Base-by-base conservation (phyloP, 768 basidiomycete genomes). In the Lentinula guzmanii region DNA sequence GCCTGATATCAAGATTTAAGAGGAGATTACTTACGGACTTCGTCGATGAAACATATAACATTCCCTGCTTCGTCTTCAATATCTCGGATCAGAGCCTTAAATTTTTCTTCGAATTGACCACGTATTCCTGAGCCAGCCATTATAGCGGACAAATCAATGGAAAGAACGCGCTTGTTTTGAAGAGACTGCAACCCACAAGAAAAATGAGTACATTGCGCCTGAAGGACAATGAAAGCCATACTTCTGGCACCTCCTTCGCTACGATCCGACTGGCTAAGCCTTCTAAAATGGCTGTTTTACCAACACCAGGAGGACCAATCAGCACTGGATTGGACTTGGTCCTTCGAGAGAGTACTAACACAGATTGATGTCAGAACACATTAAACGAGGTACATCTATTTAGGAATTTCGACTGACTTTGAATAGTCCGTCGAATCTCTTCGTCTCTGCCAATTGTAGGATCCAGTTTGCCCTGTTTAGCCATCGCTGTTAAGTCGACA, bases 321-420 rank as follows among this genome's bases (percentile, higher is more conserved):
- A 86, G 90, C 65, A 95, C 92, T 4, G 93, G 94, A 67, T 96
- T 95, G 7, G 90, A 92, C 72, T 97, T 97, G 2, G 94, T 96
- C 67, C 95, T 74, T 46, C 93, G 79, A 28, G 91, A 94, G 8
- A 95, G 77, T 67, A 95, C 91, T 92, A 61, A 2, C 1, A 31
- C 33, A 43, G 7, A 2, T 21, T 39, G 65, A 4, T 62, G 31
- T 42, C 10, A 33, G 34, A 18, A 51, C 43, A 41, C 28, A 57
- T 28, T 51, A 4, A 16, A 52, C 7, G 15, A 5, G 5, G 7
- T 4, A 35, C 16, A 24, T 24, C 24, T 24, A 24, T 24, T 24
- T 24, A 24, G 24, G 42, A 5, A 37, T 41, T 46, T 64, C 6
- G 48, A 72, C 86, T 72, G 65, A 91, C 91, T 95, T 74, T 96